Base-by-base conservation (phyloP, 306 rosid species). In the Potentilla sterilis region DNA sequence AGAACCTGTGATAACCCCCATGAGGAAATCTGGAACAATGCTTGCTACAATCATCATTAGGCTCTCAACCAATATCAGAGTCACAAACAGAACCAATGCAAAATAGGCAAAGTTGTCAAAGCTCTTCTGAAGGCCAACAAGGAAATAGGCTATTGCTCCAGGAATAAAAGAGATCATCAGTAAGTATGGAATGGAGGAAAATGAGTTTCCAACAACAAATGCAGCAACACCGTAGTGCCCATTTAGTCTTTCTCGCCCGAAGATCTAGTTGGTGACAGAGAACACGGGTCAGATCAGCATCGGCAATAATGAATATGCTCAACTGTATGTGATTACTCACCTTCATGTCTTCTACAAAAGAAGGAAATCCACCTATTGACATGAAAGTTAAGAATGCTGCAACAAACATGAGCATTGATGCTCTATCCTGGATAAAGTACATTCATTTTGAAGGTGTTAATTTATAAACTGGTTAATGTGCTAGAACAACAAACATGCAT, bases 301-400 rank as follows among this genome's bases (percentile, higher is more conserved):
- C n/a, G n/a, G n/a, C n/a, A n/a, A n/a, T 1, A 28, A 28, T 1
- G 28, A 28, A 28, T 28, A 28, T 28, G 28, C 28, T 28, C 28
- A 28, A 28, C 28, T 28, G 1, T 28, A 28, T 28, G 28, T 28
- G n/a, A n/a, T 73, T 8, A 15, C 68, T 64, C 19, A 91, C 92
- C 94, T 89, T 86, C 95, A 89, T 89, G 44, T 87, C 97, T 41
- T 89, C 92, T 41, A 85, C 92, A 79, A 86, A 89, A 42, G 97
- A 91, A 77, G 89, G 92, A 80, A 91, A 91, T n/a, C 91, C 97
- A 37, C 83, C 86, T 55, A 89, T 81, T 48, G 86, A 84, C 84
- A 89, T 91, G 84, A 91, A 91, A 54, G 95, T 89, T 21, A 89
- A 58, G 75, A 89, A 91, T 14, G 94, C 78, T 40, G 75, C 83